Evolutionary conservation across 805 yeast species (phyloP), one percentile per base, ranked within the genome.

Genomic region (Priceomyces haplophilus): DNA sequence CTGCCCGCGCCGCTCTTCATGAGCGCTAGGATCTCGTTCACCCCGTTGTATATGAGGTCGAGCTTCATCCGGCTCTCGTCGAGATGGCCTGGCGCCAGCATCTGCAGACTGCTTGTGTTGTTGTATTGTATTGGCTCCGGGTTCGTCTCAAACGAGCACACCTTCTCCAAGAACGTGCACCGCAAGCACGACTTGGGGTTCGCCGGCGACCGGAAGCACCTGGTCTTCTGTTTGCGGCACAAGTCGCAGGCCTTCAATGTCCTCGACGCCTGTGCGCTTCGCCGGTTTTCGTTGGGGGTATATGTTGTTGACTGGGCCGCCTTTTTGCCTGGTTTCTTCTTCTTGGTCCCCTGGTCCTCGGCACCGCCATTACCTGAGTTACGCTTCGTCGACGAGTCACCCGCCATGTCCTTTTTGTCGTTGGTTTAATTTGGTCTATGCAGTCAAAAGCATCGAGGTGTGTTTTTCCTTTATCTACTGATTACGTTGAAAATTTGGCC

Each of bases 151-250:
- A 81, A 76, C 6, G 82, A 76, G 51, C 89, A 83, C 17, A 56
- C 61, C 23, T 69, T 61, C 4, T 71, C 75, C 30, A 81, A 59
- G 4, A 82, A 78, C 1, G 68, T 61, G 53, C 89, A 83, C 17
- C 88, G 61, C 16, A 82, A 59, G 61, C 89, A 83, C 2, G 78
- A 67, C 7, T 64, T 58, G 4, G 62, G 51, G 13, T 72, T 65
- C 19, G 62, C 69, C 1, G 76, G 67, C 10, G 79, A 69, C 39
- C 82, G 75, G 53, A 81, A 75, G 50, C 89, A 83, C 44, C 85
- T 62, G 1, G 88, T 76, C 62, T 80, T 80, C 46, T 75, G 79
- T 38, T 67, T 70, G 34, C 84, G 66, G 53, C 85, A 80, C 6
- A 67, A 54, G 5, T 71, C 72, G 56, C 85, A 80, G 0, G 85